These are phyloP conservation scores for Tarenaya hassleriana DNA, from an alignment of 345 rosid species.

Conservation along the genomic window DNA sequence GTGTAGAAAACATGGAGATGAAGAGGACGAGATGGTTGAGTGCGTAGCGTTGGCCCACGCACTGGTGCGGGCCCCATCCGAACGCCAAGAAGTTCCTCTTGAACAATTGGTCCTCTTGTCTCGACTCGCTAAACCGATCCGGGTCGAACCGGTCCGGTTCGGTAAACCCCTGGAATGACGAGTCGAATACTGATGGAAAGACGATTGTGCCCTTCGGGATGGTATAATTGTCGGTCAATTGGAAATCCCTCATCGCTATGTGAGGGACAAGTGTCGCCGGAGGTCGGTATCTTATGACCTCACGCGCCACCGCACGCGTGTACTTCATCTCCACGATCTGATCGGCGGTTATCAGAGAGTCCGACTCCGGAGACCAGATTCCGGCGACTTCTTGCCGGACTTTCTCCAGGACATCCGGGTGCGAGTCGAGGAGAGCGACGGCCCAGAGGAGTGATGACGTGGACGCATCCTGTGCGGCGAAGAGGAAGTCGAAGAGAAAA, in stretches of 20 bases:
- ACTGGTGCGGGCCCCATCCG: constrained; percentile 87
- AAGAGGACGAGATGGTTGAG: constrained; percentile 69
- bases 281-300: constrained; percentile 59
- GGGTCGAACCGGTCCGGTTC: constrained; percentile 74
- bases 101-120: constrained; percentile 50
- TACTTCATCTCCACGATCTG: constrained; percentile 67
- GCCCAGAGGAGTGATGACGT: constrained; percentile 87
- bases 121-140: constrained; percentile 54
- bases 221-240: constrained; percentile 58
- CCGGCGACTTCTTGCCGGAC: constrained; percentile 62
- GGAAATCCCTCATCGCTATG: constrained; percentile 59
- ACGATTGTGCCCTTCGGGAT: constrained; percentile 75
- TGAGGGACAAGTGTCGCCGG: constrained; percentile 91
- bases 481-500: constrained; percentile 71
- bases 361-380: constrained; percentile 72
- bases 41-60: constrained; percentile 90
- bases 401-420: constrained; percentile 49
- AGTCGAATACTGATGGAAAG: constrained; percentile 75
- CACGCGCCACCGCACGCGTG: constrained; percentile 86
- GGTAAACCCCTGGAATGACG: constrained; percentile 74
- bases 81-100: constrained; percentile 61
- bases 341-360: constrained; percentile 45
- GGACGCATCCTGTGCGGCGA: constrained; percentile 88
- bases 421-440: constrained; percentile 59
- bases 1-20: constrained; percentile 55